These are phyloP conservation scores for Naganishia liquefaciens DNA, from an alignment of 1,284 basidiomycete genomes.

Conservation along the genomic window DNA sequence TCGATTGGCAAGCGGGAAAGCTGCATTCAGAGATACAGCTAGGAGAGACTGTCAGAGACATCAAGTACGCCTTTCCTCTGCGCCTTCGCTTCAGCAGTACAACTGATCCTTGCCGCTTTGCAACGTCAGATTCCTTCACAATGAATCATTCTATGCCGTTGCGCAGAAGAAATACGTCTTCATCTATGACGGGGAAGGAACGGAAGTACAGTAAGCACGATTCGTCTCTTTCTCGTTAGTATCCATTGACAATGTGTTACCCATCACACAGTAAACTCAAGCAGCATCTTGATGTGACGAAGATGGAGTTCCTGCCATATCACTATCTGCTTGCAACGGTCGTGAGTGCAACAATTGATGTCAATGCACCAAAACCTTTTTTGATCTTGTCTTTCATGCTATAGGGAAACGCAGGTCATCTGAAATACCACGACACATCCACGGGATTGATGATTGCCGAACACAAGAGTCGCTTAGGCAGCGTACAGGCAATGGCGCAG, in stretches of 20 bases:
- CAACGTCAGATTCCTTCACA: conserved; percentile 75
- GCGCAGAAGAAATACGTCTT: conserved; percentile 96
- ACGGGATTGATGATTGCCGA: conserved; percentile 85
- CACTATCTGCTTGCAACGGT: conserved; percentile 90
- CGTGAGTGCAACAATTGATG: conserved; percentile 57
- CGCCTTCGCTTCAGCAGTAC: not conserved
- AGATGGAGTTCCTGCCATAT: conserved; percentile 90
- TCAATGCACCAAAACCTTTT: not conserved
- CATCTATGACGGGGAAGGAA: conserved; percentile 92
- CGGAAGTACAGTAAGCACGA: conserved; percentile 72
- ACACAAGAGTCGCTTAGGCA: conserved; percentile 87
- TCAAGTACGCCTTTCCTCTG: conserved; percentile 62
- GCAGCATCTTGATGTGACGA: conserved; percentile 82
- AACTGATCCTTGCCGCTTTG: not conserved
- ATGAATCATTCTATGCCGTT: conserved; percentile 88
- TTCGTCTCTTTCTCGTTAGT: not conserved
- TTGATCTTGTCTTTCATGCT: not conserved
- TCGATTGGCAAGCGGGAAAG: conserved; percentile 89
- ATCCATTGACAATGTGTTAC: not conserved
- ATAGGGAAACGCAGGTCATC: conserved; percentile 80
- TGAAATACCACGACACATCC: conserved; percentile 97
- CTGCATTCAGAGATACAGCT: conserved; percentile 87
- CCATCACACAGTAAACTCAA: conserved; percentile 51
- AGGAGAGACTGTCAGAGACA: conserved; percentile 83
- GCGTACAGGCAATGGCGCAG: conserved; percentile 83